Conservation (phyloP, 768 basidiomycete genomes). For the Hydnomerulius pinastri region DNA sequence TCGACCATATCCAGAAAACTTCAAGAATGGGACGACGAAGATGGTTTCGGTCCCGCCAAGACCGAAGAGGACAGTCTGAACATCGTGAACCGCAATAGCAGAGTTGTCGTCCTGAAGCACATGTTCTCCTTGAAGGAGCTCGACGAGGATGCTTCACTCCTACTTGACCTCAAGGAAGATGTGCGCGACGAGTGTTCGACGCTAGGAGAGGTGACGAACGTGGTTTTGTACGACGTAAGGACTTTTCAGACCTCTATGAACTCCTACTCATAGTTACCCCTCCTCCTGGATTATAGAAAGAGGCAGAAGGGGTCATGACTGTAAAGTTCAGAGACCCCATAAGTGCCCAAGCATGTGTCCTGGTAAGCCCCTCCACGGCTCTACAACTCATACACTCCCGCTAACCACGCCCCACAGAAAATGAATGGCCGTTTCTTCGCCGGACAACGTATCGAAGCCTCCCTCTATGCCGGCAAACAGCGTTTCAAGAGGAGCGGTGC, state of each 20-base stretch:
- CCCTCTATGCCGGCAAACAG: constrained; percentile 79
- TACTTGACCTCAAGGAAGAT: constrained; percentile 94
- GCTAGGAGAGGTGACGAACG: constrained; percentile 93
- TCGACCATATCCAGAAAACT: constrained; percentile 67
- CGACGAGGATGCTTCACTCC: constrained; percentile 78
- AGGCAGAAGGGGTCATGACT: constrained; percentile 92
- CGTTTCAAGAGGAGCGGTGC: constrained; percentile 76
- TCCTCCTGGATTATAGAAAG: constrained; percentile 57
- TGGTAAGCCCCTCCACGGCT: constrained; percentile 49
- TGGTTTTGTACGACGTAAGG: constrained; percentile 92
- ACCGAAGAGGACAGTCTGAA: constrained; percentile 54
- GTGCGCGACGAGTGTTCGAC: constrained; percentile 91
- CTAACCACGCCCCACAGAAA: constrained; percentile 52
- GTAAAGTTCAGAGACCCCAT: constrained; percentile 92
- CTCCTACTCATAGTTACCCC: constrained; percentile 4
- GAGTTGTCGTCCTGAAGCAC: constrained; percentile 91
- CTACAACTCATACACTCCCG: neutral
- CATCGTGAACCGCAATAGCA: constrained; percentile 53
- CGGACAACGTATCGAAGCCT: constrained; percentile 80
- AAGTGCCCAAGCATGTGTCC: constrained; percentile 90
- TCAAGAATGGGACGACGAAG: constrained; percentile 92
- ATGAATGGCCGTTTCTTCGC: constrained; percentile 95
- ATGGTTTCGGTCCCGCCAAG: constrained; percentile 79
- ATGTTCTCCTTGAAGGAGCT: constrained; percentile 92
- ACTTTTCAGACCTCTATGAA: neutral